Evolutionary conservation across 2,329 filamentous ascomycete genomes (phyloP), one percentile per base, ranked within the genome.

Genomic region (Colletotrichum sp.): DNA sequence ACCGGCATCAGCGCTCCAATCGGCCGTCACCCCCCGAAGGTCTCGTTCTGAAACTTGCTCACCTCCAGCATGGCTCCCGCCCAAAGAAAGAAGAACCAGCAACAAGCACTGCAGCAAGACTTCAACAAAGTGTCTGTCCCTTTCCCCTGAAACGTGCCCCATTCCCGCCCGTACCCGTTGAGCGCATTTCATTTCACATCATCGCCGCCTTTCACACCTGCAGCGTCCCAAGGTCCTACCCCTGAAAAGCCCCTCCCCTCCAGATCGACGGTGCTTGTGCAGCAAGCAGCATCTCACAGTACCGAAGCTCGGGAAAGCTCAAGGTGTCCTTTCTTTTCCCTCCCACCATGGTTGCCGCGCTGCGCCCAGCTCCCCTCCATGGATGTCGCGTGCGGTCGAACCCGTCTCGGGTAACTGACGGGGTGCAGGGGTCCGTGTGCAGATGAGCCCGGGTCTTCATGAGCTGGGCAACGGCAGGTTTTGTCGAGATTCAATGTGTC

Each of bases 41-140:
- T 66, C 73, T 67, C 68, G 60, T 59, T 77, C 74, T 78, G 76
- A 78, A 78, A 78, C 76, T 72, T 78, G 76, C 76, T 78, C 76
- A 78, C 71, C 59, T 21, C 61, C 43, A 52, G 43, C 43, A 52
- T 21, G n/a, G 43, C 43, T 52, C n/a, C 2, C 43, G 2, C n/a
- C 43, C 43, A 52, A 21, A 52, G 43, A 52, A 21, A 21, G 43
- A 52, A 21, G 43, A 52, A 21, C 43, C n/a, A 21, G 6, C 39
- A 43, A 18, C 16, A 43, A 18, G 28, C 9, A 39, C 28, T 32
- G 30, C 66, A 61, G 30, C 34, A 34, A 34, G 34, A 30, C 32
- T 48, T 36, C 43, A 26, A 21, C 68, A 32, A 4, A 24, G 28
- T 16, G 39, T n/a, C n/a, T 52, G 61, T 26, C 74, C 26, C 43